phyloP scores from a whole-genome alignment of 108 stramenopile species.

The Conticribra weissflogii region DNA sequence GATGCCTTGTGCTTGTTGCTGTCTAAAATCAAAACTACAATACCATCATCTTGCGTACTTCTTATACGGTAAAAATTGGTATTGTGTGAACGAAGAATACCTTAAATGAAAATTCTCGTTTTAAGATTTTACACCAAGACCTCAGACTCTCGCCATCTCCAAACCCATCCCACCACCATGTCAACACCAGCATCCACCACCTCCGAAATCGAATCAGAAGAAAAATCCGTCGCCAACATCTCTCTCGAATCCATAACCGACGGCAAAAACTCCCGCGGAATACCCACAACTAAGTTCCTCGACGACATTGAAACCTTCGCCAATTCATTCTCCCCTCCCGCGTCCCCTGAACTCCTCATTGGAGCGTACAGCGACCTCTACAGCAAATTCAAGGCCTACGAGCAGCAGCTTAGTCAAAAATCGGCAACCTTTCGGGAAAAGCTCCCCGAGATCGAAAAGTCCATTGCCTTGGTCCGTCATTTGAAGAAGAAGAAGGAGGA shows the following conservation, averaged over 20 bases:
- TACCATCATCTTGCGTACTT: too few relatives aligned
- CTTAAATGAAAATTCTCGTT: too few relatives aligned
- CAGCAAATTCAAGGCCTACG: constrained; percentile 86
- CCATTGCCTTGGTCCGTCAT: constrained; percentile 72
- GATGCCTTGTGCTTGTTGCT: too few relatives aligned
- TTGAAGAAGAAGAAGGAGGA: constrained; percentile 68
- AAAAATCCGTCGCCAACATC: constrained; percentile 52
- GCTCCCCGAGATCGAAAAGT: constrained; percentile 90
- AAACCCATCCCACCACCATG: too few relatives aligned
- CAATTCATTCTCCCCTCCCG: constrained; percentile 76
- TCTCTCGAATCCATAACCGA: constrained; percentile 79
- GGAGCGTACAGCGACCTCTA: constrained; percentile 88
- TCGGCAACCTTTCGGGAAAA: constrained; percentile 66
- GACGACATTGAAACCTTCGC: constrained; percentile 85
- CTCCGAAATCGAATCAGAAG: not conserved
- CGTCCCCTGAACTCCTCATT: constrained; percentile 84
- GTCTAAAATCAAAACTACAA: too few relatives aligned
- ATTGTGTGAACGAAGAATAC: too few relatives aligned
- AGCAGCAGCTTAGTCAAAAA: constrained; percentile 73
- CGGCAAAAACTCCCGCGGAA: constrained; percentile 76
- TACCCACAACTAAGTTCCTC: constrained; percentile 84
- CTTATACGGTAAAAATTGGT: too few relatives aligned
- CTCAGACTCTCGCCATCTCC: too few relatives aligned
- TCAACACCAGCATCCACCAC: too few relatives aligned
- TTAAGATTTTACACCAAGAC: too few relatives aligned